These are phyloP conservation scores for Fusarium sp. DNA, from an alignment of 2,329 filamentous ascomycete genomes.

Conservation along the genomic window DNA sequence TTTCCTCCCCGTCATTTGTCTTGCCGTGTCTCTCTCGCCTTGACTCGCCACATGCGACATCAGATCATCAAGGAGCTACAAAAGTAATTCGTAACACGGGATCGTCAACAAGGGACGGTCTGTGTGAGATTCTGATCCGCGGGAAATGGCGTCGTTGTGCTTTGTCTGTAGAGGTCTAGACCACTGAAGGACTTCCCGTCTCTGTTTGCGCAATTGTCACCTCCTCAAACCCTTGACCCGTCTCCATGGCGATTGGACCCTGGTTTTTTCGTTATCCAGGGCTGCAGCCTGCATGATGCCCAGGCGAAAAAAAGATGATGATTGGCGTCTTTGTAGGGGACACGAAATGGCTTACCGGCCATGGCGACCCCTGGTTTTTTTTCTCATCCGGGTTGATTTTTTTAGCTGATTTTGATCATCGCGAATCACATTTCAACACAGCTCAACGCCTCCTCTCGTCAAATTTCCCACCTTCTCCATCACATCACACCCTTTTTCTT, in stretches of 20 bases:
- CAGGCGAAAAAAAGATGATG: not conserved
- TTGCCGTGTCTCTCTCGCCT: constrained; percentile 1
- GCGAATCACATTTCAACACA: constrained; percentile 3
- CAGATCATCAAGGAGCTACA: not conserved
- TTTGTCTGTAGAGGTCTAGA: not conserved
- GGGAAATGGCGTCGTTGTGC: not conserved
- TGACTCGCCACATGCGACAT: constrained; percentile 1
- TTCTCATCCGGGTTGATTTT: not conserved
- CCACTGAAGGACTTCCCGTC: not conserved
- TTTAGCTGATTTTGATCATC: constrained; percentile 4
- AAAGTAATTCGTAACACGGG: not conserved
- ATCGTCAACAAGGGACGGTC: not conserved
- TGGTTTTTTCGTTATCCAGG: not conserved
- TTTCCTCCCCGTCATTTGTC: not conserved
- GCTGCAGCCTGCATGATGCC: not conserved
- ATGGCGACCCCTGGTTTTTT: constrained; percentile 1
- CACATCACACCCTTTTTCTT: not conserved
- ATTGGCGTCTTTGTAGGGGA: constrained; percentile 12
- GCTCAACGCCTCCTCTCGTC: not conserved
- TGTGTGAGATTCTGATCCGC: constrained; percentile 4
- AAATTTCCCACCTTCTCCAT: not conserved
- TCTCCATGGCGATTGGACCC: constrained; percentile 11
- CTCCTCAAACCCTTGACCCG: not conserved
- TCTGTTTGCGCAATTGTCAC: not conserved
- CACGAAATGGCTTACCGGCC: not conserved